A percentile compares a stretch with the other conserved stretches of the same genome.
Conservation (phyloP, 306 rosid species). For the Datisca glomerata region DNA sequence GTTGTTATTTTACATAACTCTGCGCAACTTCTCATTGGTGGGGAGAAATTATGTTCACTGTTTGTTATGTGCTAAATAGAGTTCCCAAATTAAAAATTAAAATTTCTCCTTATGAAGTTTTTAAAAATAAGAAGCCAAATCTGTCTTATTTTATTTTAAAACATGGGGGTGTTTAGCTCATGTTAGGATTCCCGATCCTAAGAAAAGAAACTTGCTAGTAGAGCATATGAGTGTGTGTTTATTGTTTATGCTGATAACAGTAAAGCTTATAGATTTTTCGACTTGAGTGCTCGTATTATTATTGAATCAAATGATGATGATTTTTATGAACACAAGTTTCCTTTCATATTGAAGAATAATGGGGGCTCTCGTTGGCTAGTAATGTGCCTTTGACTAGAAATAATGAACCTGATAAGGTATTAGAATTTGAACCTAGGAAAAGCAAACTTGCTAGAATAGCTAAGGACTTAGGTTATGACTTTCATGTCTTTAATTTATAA, state of each 20-base stretch:
- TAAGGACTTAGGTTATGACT: background rate
- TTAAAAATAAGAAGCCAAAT: slow-evolving; percentile 2
- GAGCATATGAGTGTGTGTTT: slow-evolving; percentile 6
- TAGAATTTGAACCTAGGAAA: background rate
- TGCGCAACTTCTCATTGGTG: background rate
- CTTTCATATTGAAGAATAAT: background rate
- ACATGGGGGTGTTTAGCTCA: slow-evolving; percentile 3
- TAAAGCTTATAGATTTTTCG: slow-evolving; percentile 4
- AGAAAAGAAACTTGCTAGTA: background rate
- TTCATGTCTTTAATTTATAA: background rate
- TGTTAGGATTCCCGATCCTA: background rate
- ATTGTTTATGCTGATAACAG: background rate
- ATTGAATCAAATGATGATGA: background rate
- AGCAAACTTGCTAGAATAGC: background rate
- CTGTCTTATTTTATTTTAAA: background rate
- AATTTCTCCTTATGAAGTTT: background rate
- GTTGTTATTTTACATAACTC: background rate
- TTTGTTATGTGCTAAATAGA: background rate
- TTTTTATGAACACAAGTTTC: background rate
- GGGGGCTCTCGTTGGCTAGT: background rate
- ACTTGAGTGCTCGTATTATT: background rate
- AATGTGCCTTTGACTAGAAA: background rate
- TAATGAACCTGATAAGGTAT: no score
- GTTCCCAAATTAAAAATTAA: background rate
- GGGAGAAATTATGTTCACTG: no score